Percentiles rank a stretch among this genome's conserved stretches.
Evolutionary conservation across 352 stramenopile species (phyloP).

Genomic region (Pythium dissimile): DNA sequence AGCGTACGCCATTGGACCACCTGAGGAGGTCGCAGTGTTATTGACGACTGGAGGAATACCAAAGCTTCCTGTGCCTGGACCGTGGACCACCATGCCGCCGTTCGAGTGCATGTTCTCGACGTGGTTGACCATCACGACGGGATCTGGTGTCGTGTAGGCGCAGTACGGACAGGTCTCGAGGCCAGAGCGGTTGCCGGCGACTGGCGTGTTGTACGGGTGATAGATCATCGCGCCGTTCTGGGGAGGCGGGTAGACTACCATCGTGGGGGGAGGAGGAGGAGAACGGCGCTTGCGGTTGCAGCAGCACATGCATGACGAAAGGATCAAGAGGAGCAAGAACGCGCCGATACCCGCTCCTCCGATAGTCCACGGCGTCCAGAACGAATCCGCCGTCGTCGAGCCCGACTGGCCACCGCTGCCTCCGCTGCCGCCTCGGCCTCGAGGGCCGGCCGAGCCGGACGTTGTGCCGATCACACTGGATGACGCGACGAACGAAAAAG

Average conservation of each 20-base stretch:
- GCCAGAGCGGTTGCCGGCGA: not conserved
- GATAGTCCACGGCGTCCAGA: conserved; percentile 63
- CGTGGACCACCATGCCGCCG: conserved; percentile 4
- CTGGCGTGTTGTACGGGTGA: conserved; percentile 7
- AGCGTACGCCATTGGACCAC: not conserved
- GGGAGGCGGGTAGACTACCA: not conserved
- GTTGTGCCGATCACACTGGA: conserved; percentile 69
- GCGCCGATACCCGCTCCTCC: conserved; percentile 39
- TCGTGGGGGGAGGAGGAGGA: not conserved
- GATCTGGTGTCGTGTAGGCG: conserved; percentile 37
- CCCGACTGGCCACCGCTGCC: not conserved
- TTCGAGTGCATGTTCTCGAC: conserved; percentile 45
- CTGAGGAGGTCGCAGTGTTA: conserved; percentile 5
- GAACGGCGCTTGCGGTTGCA: conserved; percentile 10
- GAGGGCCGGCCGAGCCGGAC: conserved; percentile 20
- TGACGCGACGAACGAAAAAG: conserved; percentile 77
- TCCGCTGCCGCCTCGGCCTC: not conserved
- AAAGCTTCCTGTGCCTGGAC: conserved; percentile 5
- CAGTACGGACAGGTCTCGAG: conserved; percentile 59
- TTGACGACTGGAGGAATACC: not conserved
- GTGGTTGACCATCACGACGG: conserved; percentile 65
- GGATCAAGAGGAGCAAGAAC: conserved; percentile 49
- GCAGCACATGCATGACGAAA: conserved; percentile 35
- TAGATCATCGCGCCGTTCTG: conserved; percentile 7
- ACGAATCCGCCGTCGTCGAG: conserved; percentile 11